Evolutionary conservation across 208 protist genomes (phyloP), one percentile per base, ranked within the genome.

Genomic region (Herpetomonas tarakana): DNA sequence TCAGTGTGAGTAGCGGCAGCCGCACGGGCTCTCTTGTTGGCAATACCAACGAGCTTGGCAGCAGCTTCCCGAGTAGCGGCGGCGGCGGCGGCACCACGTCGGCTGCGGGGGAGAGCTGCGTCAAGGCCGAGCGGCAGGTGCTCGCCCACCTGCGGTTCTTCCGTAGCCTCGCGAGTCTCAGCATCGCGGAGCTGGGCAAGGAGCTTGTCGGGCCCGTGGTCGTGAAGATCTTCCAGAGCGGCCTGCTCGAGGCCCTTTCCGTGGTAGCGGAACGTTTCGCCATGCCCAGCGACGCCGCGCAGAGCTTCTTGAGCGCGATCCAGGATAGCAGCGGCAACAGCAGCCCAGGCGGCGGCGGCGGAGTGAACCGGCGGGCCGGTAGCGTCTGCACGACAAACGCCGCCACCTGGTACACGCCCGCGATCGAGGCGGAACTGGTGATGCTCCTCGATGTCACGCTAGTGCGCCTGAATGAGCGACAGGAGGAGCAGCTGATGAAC

Each of bases 401-500:
- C 26, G 50, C 57, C 3, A 73, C 64, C 52, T 75, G 57, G 62
- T 92, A 89, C 72, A 84, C 78, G 3, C 58, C 53, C 7, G 60
- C 65, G 3, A 69, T 92, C 28, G 78, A 88, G 63, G 39, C 68
- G 41, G 81, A 92, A 57, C 74, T 92, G 24, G 58, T 70, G 18
- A 44, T 61, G 41, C 31, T 92, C 30, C 67, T 92, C 19, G 78
- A 88, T 52, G 68, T 58, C 39, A 84, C 79, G 12, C 56, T 92
- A 0, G 71, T 89, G n/a, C 78, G 81, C 24, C 68, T 92, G 35
- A 88, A 92, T 52, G 81, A 89, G 58, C 71, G 74, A 7, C 81
- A 89, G 71, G 78, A 86, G 56, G 81, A 87, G 69, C 69, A 72
- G 38, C 62, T 89, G 31, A 87, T 87, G 80, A 88, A 86, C 52